These are phyloP conservation scores for Calophaca sinica DNA, from an alignment of 306 rosid species.

Conservation along the genomic window DNA sequence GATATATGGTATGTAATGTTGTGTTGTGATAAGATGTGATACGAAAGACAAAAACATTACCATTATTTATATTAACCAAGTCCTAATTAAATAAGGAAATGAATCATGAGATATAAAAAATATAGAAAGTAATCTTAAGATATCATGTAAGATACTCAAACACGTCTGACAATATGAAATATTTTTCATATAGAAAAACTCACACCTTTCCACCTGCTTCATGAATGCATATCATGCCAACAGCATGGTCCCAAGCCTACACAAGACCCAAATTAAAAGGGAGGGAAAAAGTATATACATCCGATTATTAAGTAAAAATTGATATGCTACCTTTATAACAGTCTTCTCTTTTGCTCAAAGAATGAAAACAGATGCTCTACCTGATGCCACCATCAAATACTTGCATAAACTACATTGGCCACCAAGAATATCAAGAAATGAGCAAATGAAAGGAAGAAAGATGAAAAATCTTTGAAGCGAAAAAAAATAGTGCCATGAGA, in stretches of 20 bases:
- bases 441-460: conserved; percentile 23
- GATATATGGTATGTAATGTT: background rate
- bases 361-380: conserved; percentile 56
- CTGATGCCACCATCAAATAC: conserved; percentile 61
- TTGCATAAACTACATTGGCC: conserved; percentile 52
- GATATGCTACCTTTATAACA: conserved; percentile 45
- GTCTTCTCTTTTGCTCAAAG: conserved; percentile 52
- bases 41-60: background rate
- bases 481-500: background rate
- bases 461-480: conserved; percentile 13
- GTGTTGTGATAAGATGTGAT: conserved; percentile 7
- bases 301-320: conserved; percentile 27
- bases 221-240: conserved; percentile 52
- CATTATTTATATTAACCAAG: background rate
- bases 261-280: background rate
- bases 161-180: background rate
- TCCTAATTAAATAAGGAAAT: background rate
- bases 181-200: background rate
- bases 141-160: conserved; percentile 22
- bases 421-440: conserved; percentile 40
- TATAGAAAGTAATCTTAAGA: background rate
- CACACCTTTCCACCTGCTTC: conserved; percentile 58
- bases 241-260: conserved; percentile 59
- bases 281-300: background rate
- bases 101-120: background rate